Evolutionary conservation across 2,329 filamentous ascomycete genomes (phyloP).

Genomic region (Colletotrichum karsti): DNA sequence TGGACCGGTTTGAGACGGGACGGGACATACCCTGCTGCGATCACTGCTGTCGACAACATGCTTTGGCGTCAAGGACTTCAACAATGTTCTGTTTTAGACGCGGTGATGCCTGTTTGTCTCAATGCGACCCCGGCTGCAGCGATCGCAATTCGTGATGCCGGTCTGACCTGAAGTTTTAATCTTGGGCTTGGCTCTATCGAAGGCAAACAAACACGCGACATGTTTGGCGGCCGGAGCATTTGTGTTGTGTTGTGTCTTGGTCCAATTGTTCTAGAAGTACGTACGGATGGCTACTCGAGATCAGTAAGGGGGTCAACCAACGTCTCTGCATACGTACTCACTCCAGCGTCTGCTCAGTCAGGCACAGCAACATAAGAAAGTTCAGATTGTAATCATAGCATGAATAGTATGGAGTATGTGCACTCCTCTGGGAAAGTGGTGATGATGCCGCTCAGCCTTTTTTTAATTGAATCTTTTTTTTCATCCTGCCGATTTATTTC

Average conservation of each 20-base stretch:
- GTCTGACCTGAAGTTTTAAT: constrained; percentile 8
- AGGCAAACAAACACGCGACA: constrained; percentile 4
- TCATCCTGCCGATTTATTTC: neutral
- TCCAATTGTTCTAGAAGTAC: too few species aligned
- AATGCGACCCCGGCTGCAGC: constrained; percentile 10
- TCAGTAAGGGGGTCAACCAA: neutral
- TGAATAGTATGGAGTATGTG: neutral
- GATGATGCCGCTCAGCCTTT: neutral
- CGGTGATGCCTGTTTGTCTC: neutral
- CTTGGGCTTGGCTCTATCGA: neutral
- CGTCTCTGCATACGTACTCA: neutral
- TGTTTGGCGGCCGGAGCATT: neutral
- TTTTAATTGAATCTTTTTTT: constrained; percentile 1
- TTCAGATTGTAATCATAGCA: neutral
- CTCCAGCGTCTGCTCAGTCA: neutral
- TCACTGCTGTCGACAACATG: neutral
- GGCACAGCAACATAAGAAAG: neutral
- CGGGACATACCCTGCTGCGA: constrained; percentile 2
- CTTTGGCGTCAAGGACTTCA: neutral
- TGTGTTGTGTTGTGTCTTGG: neutral
- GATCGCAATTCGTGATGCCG: constrained; percentile 21
- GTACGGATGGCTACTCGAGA: too few species aligned
- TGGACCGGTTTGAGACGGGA: constrained; percentile 21
- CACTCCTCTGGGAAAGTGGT: neutral
- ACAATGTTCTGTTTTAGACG: neutral